Evolutionary conservation across 163 green algal genomes (phyloP).

Genomic region (Chlamydomonas reinhardtii): DNA sequence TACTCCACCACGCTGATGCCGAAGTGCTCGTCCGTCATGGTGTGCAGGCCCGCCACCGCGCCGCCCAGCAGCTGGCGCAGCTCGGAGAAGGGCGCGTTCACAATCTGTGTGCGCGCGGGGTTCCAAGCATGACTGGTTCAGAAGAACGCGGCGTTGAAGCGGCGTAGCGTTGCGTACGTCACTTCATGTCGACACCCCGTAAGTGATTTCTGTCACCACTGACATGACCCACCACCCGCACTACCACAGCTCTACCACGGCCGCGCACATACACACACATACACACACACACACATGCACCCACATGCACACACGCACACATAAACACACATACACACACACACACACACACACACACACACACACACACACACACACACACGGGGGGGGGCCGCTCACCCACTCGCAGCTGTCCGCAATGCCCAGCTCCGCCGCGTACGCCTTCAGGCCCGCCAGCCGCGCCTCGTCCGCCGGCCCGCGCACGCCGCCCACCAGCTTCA

Average conservation of each 20-base stretch:
- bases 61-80: conserved; percentile 83
- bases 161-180: no score
- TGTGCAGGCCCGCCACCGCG: conserved; percentile 93
- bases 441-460: conserved; percentile 74
- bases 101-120: background rate
- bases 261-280: no score
- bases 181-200: no score
- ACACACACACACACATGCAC: no score
- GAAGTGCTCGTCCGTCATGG: conserved; percentile 99
- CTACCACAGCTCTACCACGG: no score
- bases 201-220: no score
- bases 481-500: conserved; percentile 91
- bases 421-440: conserved; percentile 74
- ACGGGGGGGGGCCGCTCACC: conserved; percentile 29
- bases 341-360: background rate
- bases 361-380: no score
- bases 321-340: background rate
- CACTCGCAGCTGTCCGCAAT: conserved; percentile 53
- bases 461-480: conserved; percentile 78
- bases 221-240: no score
- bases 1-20: conserved; percentile 99
- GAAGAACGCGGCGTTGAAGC: no score
- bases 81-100: conserved; percentile 84
- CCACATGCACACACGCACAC: background rate
- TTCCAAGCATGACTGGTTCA: no score